Base-by-base conservation (phyloP, 1,139 yeast genomes). In the Sporopachydermia cereana region DNA sequence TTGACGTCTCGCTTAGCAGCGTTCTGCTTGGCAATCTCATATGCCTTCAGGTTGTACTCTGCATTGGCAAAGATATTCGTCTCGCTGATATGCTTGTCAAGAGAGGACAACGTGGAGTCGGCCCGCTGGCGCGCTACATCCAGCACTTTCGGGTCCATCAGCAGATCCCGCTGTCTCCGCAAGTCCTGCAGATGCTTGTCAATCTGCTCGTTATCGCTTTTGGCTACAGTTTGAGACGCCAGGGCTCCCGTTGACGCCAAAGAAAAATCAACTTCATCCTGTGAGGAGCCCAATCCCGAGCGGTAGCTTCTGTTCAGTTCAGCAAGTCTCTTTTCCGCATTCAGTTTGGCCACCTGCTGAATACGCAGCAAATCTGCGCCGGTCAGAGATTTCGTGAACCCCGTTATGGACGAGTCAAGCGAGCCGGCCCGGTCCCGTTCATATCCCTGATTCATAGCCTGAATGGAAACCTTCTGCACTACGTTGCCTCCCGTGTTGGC, bases 1-100 rank as follows among this genome's bases (percentile, higher is more conserved):
- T 60, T 59, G 47, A 67, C 73, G 48, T 75, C 58, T 54, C 88
- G 71, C 54, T 74, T 78, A 47, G 72, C 73, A 47, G 74, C 66
- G 52, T 77, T 75, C 54, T 74, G 73, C 58, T 83, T 84, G 2
- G 96, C 96, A 53, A 83, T 65, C 42, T 69, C 68, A 20, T 34
- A 34, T 34, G 39, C 39, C 22, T 34, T 34, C 22, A 34, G 17
- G 54, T 67, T 67, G 51, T 59, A 66, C 1, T 58, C 64, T 4
- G 59, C 60, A 47, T 67, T 67, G n/a, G 54, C 53, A 50, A 57
- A 60, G 29, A 64, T 53, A 50, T 63, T 60, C 46, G 56, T 57
- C 46, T 65, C 64, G 42, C 60, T 58, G 36, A 64, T 57, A 43
- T 60, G 52, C 48, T 66, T 61, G 50, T 71, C 74, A 50, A 74